Conservation (phyloP, 116 monocot genomes). For the Thalassia testudinum region DNA sequence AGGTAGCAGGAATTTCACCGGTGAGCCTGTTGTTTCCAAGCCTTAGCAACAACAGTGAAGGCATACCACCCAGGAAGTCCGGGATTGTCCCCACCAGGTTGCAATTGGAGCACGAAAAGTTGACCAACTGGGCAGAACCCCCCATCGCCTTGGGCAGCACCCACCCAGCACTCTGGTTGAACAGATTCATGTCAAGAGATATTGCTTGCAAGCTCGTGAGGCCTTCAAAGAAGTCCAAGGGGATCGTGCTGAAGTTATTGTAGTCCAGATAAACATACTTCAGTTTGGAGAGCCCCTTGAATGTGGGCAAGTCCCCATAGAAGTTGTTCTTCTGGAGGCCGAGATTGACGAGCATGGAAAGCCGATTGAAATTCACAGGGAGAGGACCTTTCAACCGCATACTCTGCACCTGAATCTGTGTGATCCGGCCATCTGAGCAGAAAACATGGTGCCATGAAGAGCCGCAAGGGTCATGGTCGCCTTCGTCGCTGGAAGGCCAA, state of each 20-base stretch:
- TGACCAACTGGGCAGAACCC: constrained; percentile 28
- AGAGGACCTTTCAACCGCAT: constrained; percentile 30
- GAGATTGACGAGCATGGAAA: too few relatives aligned
- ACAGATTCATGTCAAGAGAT: constrained; percentile 40
- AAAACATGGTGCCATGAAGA: constrained; percentile 49
- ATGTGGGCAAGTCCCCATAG: constrained; percentile 45
- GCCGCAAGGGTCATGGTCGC: constrained; percentile 85
- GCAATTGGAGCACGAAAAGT: constrained; percentile 27
- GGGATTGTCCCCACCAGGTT: constrained; percentile 52
- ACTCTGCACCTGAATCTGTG: constrained; percentile 53
- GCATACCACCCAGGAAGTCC: constrained; percentile 44
- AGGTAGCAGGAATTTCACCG: constrained; percentile 36
- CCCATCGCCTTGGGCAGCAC: constrained; percentile 19
- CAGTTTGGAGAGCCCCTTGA: constrained; percentile 46
- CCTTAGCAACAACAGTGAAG: constrained; percentile 26
- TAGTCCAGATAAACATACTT: constrained; percentile 36
- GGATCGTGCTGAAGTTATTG: constrained; percentile 62
- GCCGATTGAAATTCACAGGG: too few relatives aligned
- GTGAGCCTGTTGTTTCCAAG: constrained; percentile 40
- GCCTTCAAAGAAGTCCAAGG: constrained; percentile 60
- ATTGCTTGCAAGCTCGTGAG: constrained; percentile 37
- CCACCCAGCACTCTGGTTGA: constrained; percentile 53
- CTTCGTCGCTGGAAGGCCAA: constrained; percentile 24
- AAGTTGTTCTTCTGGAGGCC: constrained; percentile 70
- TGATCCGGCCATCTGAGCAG: constrained; percentile 36